A percentile compares a stretch with the other conserved stretches of the same genome.
Evolutionary conservation across 2,329 filamentous ascomycete species (phyloP).

Genomic region (Exophiala alcalophila): DNA sequence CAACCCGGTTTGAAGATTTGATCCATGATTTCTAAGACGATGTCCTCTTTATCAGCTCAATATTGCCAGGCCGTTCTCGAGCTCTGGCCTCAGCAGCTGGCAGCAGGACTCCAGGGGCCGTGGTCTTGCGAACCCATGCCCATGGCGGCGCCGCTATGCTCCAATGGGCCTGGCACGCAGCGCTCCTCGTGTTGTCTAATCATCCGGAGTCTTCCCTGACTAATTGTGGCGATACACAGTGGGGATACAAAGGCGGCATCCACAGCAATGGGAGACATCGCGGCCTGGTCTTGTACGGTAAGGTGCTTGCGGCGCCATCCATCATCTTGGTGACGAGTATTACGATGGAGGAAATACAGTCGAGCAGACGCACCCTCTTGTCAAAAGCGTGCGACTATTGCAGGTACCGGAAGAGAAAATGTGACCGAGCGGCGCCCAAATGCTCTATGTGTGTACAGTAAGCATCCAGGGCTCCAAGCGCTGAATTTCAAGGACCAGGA

Average conservation of each 20-base stretch:
- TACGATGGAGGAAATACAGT: neutral
- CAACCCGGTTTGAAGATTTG: too few relatives aligned
- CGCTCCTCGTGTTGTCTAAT: neutral
- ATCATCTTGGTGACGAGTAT: neutral
- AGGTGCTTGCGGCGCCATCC: neutral
- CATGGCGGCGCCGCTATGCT: too few relatives aligned
- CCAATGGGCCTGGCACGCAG: too few relatives aligned
- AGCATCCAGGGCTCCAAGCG: neutral
- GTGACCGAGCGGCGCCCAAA: slow-evolving; percentile 49
- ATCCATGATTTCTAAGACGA: too few relatives aligned
- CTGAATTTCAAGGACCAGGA: neutral
- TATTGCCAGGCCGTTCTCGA: too few relatives aligned
- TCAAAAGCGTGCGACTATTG: slow-evolving; percentile 43
- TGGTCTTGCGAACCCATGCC: too few relatives aligned
- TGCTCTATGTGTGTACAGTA: slow-evolving; percentile 47
- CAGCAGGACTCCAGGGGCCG: too few relatives aligned
- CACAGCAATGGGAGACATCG: neutral
- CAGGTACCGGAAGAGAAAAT: slow-evolving; percentile 51
- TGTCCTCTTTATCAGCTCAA: too few relatives aligned
- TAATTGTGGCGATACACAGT: neutral
- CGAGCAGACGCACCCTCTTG: neutral
- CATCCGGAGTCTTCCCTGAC: neutral
- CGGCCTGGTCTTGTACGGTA: too few relatives aligned
- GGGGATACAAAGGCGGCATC: slow-evolving; percentile 1
- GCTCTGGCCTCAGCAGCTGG: too few relatives aligned